Percentiles rank a stretch among this genome's conserved stretches.
Conservation (phyloP, 129 eudicot species). For the Pseudognaphalium luteoalbum region DNA sequence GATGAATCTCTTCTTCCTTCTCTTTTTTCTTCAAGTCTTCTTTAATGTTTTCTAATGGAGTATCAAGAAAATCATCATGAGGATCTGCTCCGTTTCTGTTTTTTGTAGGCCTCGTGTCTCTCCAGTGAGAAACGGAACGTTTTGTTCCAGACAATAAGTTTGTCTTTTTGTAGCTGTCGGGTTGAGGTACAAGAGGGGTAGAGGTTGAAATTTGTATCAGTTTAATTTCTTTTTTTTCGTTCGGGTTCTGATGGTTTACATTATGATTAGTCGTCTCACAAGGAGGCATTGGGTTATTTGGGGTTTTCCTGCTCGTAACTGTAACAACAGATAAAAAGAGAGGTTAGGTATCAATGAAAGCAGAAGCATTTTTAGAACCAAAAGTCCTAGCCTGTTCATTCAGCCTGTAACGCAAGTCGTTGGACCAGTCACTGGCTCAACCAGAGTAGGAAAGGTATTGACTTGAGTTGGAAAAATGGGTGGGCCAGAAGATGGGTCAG, state of each 20-base stretch:
- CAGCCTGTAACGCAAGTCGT: not conserved
- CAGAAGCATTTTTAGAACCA: not conserved
- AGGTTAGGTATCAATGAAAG: not conserved
- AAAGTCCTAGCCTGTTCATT: not conserved
- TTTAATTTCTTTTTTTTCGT: constrained; percentile 36
- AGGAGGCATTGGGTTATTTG: constrained; percentile 34
- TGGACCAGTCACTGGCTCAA: not conserved
- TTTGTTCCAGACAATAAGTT: constrained; percentile 63
- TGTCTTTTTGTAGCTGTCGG: constrained; percentile 33
- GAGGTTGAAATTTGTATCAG: constrained; percentile 38
- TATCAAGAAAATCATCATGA: constrained; percentile 91
- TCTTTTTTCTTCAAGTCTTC: constrained; percentile 45
- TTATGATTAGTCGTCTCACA: constrained; percentile 37
- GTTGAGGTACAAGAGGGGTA: constrained; percentile 35
- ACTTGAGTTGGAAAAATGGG: not conserved
- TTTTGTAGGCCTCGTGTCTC: constrained; percentile 86
- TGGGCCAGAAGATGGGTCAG: too few relatives aligned
- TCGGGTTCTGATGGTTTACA: constrained; percentile 36
- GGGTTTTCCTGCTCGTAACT: constrained; percentile 38
- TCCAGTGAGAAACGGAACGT: constrained; percentile 83
- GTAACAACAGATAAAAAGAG: constrained; percentile 23
- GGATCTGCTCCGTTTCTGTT: constrained; percentile 74
- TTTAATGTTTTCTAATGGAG: constrained; percentile 81
- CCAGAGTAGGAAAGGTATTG: not conserved
- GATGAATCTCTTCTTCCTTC: constrained; percentile 49